Percentiles rank a stretch among this genome's conserved stretches.
Conservation (phyloP, 2,329 filamentous ascomycete species). For the Xylariaceae sp. region DNA sequence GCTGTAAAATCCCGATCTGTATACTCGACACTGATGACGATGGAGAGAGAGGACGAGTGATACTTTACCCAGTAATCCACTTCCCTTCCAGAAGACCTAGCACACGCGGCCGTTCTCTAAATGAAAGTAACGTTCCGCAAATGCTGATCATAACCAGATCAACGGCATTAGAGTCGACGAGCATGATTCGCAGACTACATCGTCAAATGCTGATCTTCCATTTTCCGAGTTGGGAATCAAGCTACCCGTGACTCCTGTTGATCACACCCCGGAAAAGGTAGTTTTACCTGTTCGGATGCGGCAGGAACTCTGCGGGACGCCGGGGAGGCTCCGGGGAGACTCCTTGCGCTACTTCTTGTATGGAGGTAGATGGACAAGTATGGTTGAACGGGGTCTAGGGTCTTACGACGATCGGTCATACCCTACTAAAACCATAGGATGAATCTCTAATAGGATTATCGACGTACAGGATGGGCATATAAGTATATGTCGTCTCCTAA, state of each 20-base stretch:
- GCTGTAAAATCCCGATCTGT: no score
- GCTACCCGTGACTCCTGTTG: neutral
- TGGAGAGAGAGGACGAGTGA: no score
- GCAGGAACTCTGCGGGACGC: conserved; percentile 3
- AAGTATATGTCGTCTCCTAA: neutral
- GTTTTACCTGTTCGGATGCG: neutral
- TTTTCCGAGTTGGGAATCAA: neutral
- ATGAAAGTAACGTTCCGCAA: neutral
- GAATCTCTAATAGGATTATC: neutral
- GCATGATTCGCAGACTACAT: neutral
- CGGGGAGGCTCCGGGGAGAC: neutral
- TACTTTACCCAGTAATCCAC: no score
- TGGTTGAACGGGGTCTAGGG: neutral
- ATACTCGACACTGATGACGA: no score
- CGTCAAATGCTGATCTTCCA: neutral
- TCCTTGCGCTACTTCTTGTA: neutral
- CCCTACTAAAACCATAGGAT: neutral
- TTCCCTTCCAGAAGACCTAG: no score
- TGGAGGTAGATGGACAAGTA: neutral
- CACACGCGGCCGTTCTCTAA: no score
- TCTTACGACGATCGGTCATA: neutral
- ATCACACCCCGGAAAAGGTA: conserved; percentile 1
- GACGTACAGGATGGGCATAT: neutral
- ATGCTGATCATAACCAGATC: neutral
- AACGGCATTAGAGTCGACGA: neutral